Conservation (phyloP, 169 alveolate species). For the Amoebophrya sp. region DNA sequence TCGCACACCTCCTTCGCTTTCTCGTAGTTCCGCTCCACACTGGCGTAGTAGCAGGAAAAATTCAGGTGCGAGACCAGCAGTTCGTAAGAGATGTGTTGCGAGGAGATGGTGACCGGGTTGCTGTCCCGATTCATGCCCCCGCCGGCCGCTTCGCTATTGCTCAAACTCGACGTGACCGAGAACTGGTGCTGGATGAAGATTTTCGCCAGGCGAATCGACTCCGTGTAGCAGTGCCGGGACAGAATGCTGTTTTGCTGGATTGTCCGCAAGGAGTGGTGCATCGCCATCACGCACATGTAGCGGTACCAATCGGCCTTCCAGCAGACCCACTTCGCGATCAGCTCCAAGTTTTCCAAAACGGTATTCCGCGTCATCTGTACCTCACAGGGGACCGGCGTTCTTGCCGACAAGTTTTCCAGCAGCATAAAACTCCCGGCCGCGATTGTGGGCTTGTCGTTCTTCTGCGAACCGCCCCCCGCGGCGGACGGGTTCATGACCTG, state of each 20-base stretch:
- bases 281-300: neutral
- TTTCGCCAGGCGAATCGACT: too few species aligned
- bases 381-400: neutral
- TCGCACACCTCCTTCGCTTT: neutral
- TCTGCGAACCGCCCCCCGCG: neutral
- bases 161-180: too few species aligned
- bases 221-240: neutral
- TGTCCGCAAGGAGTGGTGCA: neutral
- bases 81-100: too few species aligned
- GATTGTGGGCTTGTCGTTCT: neutral
- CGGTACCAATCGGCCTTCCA: neutral
- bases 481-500: neutral
- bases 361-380: neutral
- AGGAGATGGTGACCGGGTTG: too few species aligned
- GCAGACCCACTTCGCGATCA: neutral
- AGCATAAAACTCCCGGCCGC: neutral
- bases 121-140: too few species aligned
- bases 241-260: neutral
- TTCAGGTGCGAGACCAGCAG: neutral
- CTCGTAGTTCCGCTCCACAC: neutral
- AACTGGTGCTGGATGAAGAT: too few species aligned
- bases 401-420: neutral
- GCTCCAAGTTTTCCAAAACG: neutral
- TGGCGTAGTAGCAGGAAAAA: neutral
- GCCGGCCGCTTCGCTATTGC: too few species aligned